A percentile compares a stretch with the other conserved stretches of the same genome.
phyloP scores from a whole-genome alignment of 225 moss, liverwort and hornwort genomes.

The Straminergon stramineum region DNA sequence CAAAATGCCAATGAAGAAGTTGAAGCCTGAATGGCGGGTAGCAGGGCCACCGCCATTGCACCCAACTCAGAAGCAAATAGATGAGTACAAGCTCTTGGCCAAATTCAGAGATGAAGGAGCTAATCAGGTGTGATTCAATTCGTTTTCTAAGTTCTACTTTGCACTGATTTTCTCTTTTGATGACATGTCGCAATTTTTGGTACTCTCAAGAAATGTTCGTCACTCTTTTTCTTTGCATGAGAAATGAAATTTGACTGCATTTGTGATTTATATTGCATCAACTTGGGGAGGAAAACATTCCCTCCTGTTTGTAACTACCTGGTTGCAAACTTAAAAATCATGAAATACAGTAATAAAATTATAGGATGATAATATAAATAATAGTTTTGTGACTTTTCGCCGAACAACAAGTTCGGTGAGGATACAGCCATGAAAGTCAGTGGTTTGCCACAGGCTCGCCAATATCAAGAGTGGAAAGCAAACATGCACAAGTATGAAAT shows the following conservation, averaged over 20 bases:
- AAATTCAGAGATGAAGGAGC: conserved; percentile 11
- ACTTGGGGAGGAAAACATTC: background rate
- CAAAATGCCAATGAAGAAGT: conserved; percentile 3
- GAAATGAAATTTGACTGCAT: background rate
- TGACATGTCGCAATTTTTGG: background rate
- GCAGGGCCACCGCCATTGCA: background rate
- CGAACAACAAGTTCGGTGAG: background rate
- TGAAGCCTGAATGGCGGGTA: background rate
- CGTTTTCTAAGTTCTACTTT: background rate
- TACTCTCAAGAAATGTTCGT: background rate
- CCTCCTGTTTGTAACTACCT: background rate
- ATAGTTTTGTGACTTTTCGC: background rate
- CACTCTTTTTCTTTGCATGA: background rate
- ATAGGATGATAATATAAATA: background rate
- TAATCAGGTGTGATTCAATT: conserved; percentile 1
- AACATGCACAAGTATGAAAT: conserved; percentile 3
- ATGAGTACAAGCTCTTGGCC: background rate
- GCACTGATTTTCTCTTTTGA: background rate
- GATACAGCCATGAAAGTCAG: background rate
- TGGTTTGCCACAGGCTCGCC: background rate
- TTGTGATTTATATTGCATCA: background rate
- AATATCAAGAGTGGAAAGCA: background rate
- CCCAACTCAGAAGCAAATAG: conserved; percentile 4
- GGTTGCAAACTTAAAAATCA: background rate
- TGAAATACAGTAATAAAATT: background rate